phyloP scores from a whole-genome alignment of 345 rosid species.

The Atalantia buxifolia region DNA sequence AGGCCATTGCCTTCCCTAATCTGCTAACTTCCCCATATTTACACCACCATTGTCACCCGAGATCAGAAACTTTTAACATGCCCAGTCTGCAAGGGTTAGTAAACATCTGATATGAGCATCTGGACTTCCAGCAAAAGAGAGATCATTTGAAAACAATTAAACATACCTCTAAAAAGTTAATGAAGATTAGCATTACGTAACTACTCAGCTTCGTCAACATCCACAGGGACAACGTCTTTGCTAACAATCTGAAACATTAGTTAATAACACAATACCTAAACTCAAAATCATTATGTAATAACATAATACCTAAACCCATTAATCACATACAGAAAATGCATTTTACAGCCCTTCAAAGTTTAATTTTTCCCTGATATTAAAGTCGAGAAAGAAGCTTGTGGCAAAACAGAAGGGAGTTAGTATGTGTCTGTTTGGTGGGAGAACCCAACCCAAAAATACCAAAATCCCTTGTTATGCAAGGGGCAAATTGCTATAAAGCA shows the following conservation, averaged over 20 bases:
- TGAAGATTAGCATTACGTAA: neutral
- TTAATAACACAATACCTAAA: neutral
- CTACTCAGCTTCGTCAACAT: conserved; percentile 38
- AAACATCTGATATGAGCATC: neutral
- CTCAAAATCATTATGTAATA: neutral
- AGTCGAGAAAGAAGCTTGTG: neutral
- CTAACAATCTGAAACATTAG: conserved; percentile 47
- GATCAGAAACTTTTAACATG: neutral
- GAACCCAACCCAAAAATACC: neutral
- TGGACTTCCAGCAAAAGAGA: neutral
- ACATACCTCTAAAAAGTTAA: conserved; percentile 1
- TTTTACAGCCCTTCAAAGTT: neutral
- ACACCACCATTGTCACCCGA: neutral
- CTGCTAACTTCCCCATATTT: neutral
- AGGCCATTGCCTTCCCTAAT: neutral
- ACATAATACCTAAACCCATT: neutral
- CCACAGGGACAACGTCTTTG: conserved; percentile 41
- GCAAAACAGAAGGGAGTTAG: neutral
- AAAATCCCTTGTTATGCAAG: neutral
- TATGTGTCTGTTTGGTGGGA: neutral
- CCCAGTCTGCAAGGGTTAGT: neutral
- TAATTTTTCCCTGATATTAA: neutral
- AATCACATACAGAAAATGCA: neutral
- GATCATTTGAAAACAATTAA: neutral
- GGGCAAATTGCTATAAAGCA: neutral